Percentiles rank a stretch among this genome's conserved stretches.
Conservation (phyloP, 73 alveolate species). For the Uronychia setigera region DNA sequence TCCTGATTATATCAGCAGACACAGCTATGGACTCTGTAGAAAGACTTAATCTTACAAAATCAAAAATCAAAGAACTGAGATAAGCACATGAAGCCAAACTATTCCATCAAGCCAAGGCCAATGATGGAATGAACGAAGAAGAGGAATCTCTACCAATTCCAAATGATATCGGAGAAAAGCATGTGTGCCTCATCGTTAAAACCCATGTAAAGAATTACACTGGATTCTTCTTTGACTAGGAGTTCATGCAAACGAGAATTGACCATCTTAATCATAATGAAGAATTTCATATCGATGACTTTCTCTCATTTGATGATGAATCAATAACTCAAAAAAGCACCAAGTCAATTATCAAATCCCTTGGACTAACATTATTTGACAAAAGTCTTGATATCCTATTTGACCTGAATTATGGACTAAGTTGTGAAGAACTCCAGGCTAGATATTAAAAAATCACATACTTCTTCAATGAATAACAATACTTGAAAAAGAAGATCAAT, state of each 20-base stretch:
- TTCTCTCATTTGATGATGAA: too few relatives aligned
- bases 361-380: too few relatives aligned
- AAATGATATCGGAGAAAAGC: background rate
- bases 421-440: background rate
- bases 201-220: background rate
- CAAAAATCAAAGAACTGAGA: background rate
- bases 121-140: too few relatives aligned
- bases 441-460: background rate
- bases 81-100: background rate
- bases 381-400: too few relatives aligned
- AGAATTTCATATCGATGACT: too few relatives aligned
- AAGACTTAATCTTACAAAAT: background rate
- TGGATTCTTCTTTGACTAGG: background rate
- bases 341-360: too few relatives aligned
- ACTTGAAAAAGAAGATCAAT: too few relatives aligned
- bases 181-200: background rate
- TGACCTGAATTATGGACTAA: too few relatives aligned
- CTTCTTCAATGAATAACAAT: too few relatives aligned
- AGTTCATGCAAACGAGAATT: background rate
- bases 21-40: background rate
- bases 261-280: background rate
- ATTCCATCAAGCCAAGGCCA: too few relatives aligned
- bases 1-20: background rate
- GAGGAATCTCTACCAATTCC: too few relatives aligned
- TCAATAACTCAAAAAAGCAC: too few relatives aligned